Evolutionary conservation across 768 basidiomycete species (phyloP), one percentile per base, ranked within the genome.

Genomic region (Harrya chromipes): DNA sequence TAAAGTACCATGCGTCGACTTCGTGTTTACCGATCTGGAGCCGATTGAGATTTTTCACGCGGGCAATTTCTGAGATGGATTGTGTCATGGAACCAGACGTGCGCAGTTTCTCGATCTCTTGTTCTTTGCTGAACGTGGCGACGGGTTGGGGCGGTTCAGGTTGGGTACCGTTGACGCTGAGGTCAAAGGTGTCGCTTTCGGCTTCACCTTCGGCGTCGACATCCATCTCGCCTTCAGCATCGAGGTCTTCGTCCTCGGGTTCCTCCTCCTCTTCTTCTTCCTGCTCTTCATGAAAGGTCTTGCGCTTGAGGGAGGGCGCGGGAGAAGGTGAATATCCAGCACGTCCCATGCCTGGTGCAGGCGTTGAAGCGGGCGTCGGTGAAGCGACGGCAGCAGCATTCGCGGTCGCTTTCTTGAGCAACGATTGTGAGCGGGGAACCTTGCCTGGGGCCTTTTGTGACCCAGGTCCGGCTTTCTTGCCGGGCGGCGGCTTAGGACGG

Each of bases 1-100:
- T 94, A 77, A 98, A 98, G 71, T 99, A 99, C 97, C 97, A 99
- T n/a, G 97, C 87, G 60, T 99, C 97, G 58, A 99, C 91, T 72
- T 97, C 92, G 74, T 97, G 87, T 66, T 82, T 84, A 49, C 97
- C 97, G 53, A 99, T 98, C 68, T 95, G 93, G 24, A 99, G 80
- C 50, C 90, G 85, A 69, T 98, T 97, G 58, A 99, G 79, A 67
- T 99, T 99, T 77, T 98, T 98, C 62, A 99, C 97, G 45, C 97
- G 85, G 16, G 95, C 89, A 60, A 99, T 87, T 74, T 99, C 97
- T 43, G 93, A 95, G 53, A 97, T 90, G 41, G 91, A 92, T 70
- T 99, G 97, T 4, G 97, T 98, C 94, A 99, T 98, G 26, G 94
- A 97, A 11, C 97, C 97, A 11, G 92, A 92, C 16, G 94, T 95